phyloP scores from a whole-genome alignment of 2,329 filamentous ascomycete species.

The Penicillium aurantiogriseum region DNA sequence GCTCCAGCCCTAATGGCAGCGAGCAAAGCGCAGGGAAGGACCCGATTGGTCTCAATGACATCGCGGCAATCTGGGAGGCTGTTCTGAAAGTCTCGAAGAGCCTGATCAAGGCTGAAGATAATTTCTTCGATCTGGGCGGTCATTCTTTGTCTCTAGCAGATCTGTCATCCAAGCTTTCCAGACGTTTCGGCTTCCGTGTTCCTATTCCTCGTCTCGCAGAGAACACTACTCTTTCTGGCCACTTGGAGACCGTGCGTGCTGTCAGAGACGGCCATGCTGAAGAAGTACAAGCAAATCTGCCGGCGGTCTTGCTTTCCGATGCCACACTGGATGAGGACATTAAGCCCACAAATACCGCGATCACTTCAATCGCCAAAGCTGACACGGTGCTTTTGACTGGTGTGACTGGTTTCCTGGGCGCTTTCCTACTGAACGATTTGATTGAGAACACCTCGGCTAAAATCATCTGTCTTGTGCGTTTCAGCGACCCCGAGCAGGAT shows the following conservation, averaged over 20 bases:
- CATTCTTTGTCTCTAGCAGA: slow-evolving; percentile 77
- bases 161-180: slow-evolving; percentile 67
- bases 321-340: slow-evolving; percentile 69
- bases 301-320: slow-evolving; percentile 66
- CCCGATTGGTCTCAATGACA: slow-evolving; percentile 63
- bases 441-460: slow-evolving; percentile 66
- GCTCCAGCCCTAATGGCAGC: slow-evolving; percentile 47
- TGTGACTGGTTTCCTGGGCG: slow-evolving; percentile 72
- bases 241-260: slow-evolving; percentile 67
- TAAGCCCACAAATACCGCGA: slow-evolving; percentile 53
- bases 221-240: slow-evolving; percentile 68
- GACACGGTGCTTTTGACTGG: slow-evolving; percentile 71
- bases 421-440: slow-evolving; percentile 68
- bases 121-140: slow-evolving; percentile 78
- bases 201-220: slow-evolving; percentile 70
- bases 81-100: slow-evolving; percentile 64
- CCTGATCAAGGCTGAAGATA: slow-evolving; percentile 66
- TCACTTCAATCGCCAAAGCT: slow-evolving; percentile 62
- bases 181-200: slow-evolving; percentile 70
- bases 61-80: slow-evolving; percentile 70
- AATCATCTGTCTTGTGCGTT: slow-evolving; percentile 72
- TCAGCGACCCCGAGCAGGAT: slow-evolving; percentile 64
- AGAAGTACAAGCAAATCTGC: slow-evolving; percentile 72
- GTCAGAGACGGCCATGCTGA: slow-evolving; percentile 71
- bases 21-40: slow-evolving; percentile 55